Evolutionary conservation across 2,329 filamentous ascomycete genomes (phyloP).

Genomic region (Hymenoscyphus occultus): DNA sequence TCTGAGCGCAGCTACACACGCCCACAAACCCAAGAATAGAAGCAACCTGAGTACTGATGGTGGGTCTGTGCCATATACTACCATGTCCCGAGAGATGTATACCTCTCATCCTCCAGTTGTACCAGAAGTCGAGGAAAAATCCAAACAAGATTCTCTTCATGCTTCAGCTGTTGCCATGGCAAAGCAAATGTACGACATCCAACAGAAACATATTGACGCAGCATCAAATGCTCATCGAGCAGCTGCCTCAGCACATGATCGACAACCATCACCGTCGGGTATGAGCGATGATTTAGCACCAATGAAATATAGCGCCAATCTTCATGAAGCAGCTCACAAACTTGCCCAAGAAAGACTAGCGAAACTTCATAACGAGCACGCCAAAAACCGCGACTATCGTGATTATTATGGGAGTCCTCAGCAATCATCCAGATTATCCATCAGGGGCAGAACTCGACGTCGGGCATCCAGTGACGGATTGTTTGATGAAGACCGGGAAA

Average conservation of each 20-base stretch:
- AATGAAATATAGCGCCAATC: slow-evolving; percentile 51
- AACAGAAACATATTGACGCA: slow-evolving; percentile 52
- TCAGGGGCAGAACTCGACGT: slow-evolving; percentile 55
- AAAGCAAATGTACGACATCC: slow-evolving; percentile 74
- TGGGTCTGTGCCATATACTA: slow-evolving; percentile 66
- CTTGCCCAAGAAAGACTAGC: slow-evolving; percentile 80
- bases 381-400: slow-evolving; percentile 61
- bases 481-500: slow-evolving; percentile 51
- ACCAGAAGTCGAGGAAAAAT: slow-evolving; percentile 70
- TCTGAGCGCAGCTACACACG: slow-evolving; percentile 68
- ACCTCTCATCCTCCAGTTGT: slow-evolving; percentile 71
- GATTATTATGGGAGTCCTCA: slow-evolving; percentile 68
- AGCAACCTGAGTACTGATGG: slow-evolving; percentile 42
- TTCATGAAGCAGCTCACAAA: slow-evolving; percentile 85
- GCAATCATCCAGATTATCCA: slow-evolving; percentile 48
- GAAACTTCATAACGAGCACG: slow-evolving; percentile 71
- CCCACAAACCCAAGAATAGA: slow-evolving; percentile 35
- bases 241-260: slow-evolving; percentile 34
- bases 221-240: slow-evolving; percentile 30
- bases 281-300: slow-evolving; percentile 44
- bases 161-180: slow-evolving; percentile 89
- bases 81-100: slow-evolving; percentile 71
- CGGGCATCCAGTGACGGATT: slow-evolving; percentile 65
- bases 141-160: slow-evolving; percentile 67
- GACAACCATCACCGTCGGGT: slow-evolving; percentile 35